phyloP scores from a whole-genome alignment of 1,284 basidiomycete species.

The Boletus semigastroideus region DNA sequence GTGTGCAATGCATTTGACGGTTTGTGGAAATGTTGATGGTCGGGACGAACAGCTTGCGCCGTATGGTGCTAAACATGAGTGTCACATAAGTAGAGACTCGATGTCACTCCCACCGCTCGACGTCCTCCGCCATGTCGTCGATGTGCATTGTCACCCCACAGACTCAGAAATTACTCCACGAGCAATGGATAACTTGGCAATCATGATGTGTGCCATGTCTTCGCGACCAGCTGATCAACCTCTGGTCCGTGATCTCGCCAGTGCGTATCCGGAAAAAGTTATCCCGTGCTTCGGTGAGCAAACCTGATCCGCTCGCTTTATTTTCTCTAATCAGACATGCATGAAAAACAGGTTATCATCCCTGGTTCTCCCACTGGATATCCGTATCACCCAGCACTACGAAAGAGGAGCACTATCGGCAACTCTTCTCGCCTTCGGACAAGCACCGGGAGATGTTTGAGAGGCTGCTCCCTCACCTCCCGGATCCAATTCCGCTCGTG shows the following conservation, averaged over 20 bases:
- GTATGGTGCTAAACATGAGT: slow-evolving; percentile 20
- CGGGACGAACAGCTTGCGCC: slow-evolving; percentile 4
- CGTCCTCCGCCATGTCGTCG: slow-evolving; percentile 64
- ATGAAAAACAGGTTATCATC: slow-evolving; percentile 65
- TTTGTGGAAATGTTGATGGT: slow-evolving; percentile 4
- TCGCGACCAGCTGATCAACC: slow-evolving; percentile 60
- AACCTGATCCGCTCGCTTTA: slow-evolving; percentile 1
- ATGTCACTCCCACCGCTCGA: slow-evolving; percentile 29
- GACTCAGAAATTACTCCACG: slow-evolving; percentile 52
- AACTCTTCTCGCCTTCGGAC: slow-evolving; percentile 48
- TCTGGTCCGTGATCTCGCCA: slow-evolving; percentile 61
- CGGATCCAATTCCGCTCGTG: slow-evolving; percentile 58
- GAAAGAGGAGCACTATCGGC: slow-evolving; percentile 67
- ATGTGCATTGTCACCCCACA: slow-evolving; percentile 83
- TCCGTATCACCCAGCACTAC: slow-evolving; percentile 41
- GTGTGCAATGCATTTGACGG: slow-evolving; percentile 20
- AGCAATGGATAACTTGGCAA: slow-evolving; percentile 50
- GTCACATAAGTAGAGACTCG: background rate
- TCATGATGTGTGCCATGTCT: slow-evolving; percentile 76
- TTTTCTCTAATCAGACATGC: slow-evolving; percentile 11
- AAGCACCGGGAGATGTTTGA: slow-evolving; percentile 45
- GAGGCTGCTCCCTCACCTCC: slow-evolving; percentile 54
- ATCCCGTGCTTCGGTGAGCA: slow-evolving; percentile 72
- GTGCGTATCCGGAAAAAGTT: slow-evolving; percentile 59
- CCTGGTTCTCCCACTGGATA: slow-evolving; percentile 80